These are phyloP conservation scores for Tuber indicum DNA, from an alignment of 495 filamentous ascomycete genomes.

Conservation along the genomic window DNA sequence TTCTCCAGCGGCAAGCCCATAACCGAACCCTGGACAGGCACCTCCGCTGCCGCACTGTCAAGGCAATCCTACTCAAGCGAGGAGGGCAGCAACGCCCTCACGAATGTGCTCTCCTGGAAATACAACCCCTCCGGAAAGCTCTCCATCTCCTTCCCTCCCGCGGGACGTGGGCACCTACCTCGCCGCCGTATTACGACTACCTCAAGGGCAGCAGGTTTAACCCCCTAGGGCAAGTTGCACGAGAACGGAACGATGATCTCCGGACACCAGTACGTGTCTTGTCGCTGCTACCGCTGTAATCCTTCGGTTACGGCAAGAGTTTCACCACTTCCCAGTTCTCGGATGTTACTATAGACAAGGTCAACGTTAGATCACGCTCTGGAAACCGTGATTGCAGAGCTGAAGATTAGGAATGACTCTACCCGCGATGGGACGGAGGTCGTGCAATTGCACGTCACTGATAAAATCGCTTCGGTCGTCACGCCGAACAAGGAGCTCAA, in stretches of 20 bases:
- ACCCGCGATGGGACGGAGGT: conserved; percentile 57
- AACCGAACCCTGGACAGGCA: conserved; percentile 61
- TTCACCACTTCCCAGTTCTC: conserved; percentile 59
- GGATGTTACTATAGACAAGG: conserved; percentile 47
- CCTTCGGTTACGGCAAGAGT: conserved; percentile 63
- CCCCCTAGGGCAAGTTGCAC: conserved; percentile 48
- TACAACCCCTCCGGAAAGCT: conserved; percentile 50
- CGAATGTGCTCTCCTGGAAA: conserved; percentile 47
- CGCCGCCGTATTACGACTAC: conserved; percentile 66
- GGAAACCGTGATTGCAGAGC: conserved; percentile 50
- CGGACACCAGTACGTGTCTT: conserved; percentile 61
- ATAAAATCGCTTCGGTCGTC: conserved; percentile 56
- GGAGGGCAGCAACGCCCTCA: conserved; percentile 49
- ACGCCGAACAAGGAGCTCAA: conserved; percentile 61
- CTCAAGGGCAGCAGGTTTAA: conserved; percentile 57
- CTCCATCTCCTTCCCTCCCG: conserved; percentile 57
- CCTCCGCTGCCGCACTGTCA: conserved; percentile 53
- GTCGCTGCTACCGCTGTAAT: conserved; percentile 53
- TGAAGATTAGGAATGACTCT: conserved; percentile 55
- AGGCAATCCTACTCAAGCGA: conserved; percentile 69
- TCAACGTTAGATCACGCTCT: conserved; percentile 44
- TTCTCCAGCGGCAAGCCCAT: conserved; percentile 64
- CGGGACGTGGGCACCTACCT: conserved; percentile 56
- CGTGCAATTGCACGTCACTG: conserved; percentile 61
- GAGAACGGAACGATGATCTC: conserved; percentile 58